A percentile compares a stretch with the other conserved stretches of the same genome.
These are phyloP conservation scores for Yarrowia porcina DNA, from an alignment of 805 yeast genomes.

Conservation along the genomic window DNA sequence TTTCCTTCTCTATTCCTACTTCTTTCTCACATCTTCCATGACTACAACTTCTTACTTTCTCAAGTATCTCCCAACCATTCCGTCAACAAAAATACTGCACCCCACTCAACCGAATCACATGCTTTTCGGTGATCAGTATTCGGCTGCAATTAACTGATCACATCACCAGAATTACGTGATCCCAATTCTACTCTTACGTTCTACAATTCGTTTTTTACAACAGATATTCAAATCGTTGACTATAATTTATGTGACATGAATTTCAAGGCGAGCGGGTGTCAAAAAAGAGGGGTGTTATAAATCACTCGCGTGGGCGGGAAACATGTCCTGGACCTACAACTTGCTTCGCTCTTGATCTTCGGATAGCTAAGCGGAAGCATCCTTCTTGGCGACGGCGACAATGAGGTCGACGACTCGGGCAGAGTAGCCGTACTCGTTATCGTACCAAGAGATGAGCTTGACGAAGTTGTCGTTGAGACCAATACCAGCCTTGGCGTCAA, in stretches of 20 bases:
- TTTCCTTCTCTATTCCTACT: too few species aligned
- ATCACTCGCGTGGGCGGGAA: constrained; percentile 25
- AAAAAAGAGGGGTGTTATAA: constrained; percentile 19
- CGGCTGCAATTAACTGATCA: too few species aligned
- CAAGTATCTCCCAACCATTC: too few species aligned
- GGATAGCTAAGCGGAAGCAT: constrained; percentile 26
- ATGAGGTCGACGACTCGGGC: constrained; percentile 92
- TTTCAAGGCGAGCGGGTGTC: constrained; percentile 26
- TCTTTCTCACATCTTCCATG: too few species aligned
- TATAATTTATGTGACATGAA: constrained; percentile 25
- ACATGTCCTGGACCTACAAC: constrained; percentile 26
- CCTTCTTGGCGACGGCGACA: constrained; percentile 65
- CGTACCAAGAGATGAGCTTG: constrained; percentile 92
- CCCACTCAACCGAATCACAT: too few species aligned
- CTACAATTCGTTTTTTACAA: too few species aligned
- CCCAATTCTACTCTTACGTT: too few species aligned
- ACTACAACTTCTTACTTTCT: too few species aligned
- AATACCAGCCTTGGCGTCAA: constrained; percentile 89
- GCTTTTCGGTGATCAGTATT: too few species aligned
- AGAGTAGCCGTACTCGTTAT: constrained; percentile 94
- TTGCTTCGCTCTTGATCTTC: constrained; percentile 26
- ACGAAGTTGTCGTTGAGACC: constrained; percentile 81
- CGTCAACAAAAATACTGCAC: too few species aligned
- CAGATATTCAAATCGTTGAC: constrained; percentile 3
- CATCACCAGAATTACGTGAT: too few species aligned